Base-by-base conservation (phyloP, 202 grass and related monocot genomes). In the Panicum virgatum region DNA sequence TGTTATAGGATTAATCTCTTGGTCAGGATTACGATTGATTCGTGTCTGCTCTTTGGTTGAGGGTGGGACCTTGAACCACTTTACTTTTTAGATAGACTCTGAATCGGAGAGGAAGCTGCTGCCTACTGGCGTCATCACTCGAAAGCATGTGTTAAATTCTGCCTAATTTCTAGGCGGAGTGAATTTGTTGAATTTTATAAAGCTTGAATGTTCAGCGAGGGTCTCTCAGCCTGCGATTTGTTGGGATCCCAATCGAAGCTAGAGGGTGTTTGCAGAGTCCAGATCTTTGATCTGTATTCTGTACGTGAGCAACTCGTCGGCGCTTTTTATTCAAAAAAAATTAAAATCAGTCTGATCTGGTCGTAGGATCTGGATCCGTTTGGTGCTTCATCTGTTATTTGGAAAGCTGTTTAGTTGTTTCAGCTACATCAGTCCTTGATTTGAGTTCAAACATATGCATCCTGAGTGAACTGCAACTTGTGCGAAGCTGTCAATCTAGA, bases 221-320 rank as follows among this genome's bases (percentile, higher is more conserved):
- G 12, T 62, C 30, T 37, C 18, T 48, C 30, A 2, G 4, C 27
- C 52, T 81, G 40, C 14, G 46, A 59, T 70, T 12, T 12, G 39
- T 45, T 36, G 0, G 11, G 4, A 34, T 82, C 27, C 18, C 7
- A 39, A 3, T 19, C 1, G 1, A 63, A 0, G 45, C 54, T n/a
- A 2, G 12, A 50, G 10, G 22, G 68, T 66, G 59, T 66, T 30
- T 27, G 3, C 12, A 37, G 51, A 67, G 11, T 57, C 32, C 11
- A 43, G 11, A 46, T 76, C 61, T 45, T 32, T 65, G 20, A 63
- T 82, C 14, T 63, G 15, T 38, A 62, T 20, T 82, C 9, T 63
- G 15, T 38, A 62, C 27, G 5, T 52, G 20, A 9, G 26, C 22
- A 20, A 29, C 57, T 29, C 20, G 11, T 59, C 20, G 5, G 12